These are phyloP conservation scores for Mucor piriformis DNA, from an alignment of 371 early-diverging fungal genomes.

Conservation along the genomic window DNA sequence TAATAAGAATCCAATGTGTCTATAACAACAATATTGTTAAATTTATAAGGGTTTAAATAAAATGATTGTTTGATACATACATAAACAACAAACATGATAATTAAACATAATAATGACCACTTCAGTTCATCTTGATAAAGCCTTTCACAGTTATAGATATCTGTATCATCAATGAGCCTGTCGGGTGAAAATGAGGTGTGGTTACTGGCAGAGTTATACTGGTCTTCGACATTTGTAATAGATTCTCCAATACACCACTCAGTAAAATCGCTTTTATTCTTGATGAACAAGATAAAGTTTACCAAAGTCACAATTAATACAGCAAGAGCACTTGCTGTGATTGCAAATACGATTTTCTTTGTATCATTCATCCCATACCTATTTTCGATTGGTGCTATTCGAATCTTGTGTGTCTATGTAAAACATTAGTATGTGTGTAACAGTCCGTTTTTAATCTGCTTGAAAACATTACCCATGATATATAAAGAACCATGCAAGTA, in stretches of 20 bases:
- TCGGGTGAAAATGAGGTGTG: background rate
- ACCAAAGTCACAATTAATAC: conserved; percentile 26
- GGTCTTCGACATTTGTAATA: conserved; percentile 1
- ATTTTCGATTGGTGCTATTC: background rate
- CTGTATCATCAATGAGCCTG: conserved; percentile 4
- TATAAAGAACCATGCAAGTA: conserved; percentile 18
- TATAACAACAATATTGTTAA: background rate
- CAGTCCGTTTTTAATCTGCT: conserved; percentile 1
- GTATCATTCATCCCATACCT: background rate
- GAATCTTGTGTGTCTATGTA: background rate
- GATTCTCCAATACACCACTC: conserved; percentile 24
- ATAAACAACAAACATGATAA: conserved; percentile 44
- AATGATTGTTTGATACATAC: conserved; percentile 20
- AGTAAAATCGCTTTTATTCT: conserved; percentile 11
- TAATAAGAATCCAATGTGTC: conserved; percentile 29
- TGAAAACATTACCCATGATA: conserved; percentile 27
- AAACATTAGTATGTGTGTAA: conserved; percentile 6
- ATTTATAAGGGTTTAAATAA: background rate
- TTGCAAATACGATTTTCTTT: conserved; percentile 11
- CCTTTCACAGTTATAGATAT: conserved; percentile 49
- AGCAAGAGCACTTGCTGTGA: conserved; percentile 20
- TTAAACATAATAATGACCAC: conserved; percentile 39
- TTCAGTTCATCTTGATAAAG: conserved; percentile 48
- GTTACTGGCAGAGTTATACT: conserved; percentile 1
- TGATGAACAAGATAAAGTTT: conserved; percentile 26